These are phyloP conservation scores for Gossypium bickii DNA, from an alignment of 345 rosid genomes.

Conservation along the genomic window DNA sequence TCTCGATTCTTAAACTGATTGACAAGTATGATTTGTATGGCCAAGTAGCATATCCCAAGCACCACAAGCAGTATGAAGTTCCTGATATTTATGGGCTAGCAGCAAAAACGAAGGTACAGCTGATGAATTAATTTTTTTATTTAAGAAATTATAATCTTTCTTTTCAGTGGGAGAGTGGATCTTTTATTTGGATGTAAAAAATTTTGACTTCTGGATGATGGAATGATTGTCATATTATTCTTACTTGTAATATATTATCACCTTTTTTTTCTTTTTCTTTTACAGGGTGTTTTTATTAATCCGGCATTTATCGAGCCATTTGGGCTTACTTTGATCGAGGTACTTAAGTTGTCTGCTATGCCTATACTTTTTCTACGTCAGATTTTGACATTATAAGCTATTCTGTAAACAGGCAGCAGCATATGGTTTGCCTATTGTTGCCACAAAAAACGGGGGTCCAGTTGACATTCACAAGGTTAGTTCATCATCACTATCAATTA, in stretches of 20 bases:
- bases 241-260: not conserved
- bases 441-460: conserved; percentile 90
- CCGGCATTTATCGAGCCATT: conserved; percentile 93
- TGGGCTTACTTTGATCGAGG: conserved; percentile 89
- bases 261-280: not conserved
- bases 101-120: conserved; percentile 67
- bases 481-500: conserved; percentile 7
- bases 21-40: conserved; percentile 79
- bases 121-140: not conserved
- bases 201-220: not conserved
- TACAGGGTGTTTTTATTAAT: conserved; percentile 84
- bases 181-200: not conserved
- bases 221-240: not conserved
- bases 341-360: conserved; percentile 21
- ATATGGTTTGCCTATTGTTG: conserved; percentile 81
- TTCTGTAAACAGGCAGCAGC: conserved; percentile 70
- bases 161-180: not conserved
- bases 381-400: not conserved
- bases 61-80: conserved; percentile 75
- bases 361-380: not conserved
- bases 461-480: conserved; percentile 73
- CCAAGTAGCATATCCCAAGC: conserved; percentile 81
- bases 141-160: not conserved
- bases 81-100: conserved; percentile 74
- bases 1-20: conserved; percentile 65